Evolutionary conservation across 768 basidiomycete species (phyloP).

Genomic region (Scleroderma citrinum): DNA sequence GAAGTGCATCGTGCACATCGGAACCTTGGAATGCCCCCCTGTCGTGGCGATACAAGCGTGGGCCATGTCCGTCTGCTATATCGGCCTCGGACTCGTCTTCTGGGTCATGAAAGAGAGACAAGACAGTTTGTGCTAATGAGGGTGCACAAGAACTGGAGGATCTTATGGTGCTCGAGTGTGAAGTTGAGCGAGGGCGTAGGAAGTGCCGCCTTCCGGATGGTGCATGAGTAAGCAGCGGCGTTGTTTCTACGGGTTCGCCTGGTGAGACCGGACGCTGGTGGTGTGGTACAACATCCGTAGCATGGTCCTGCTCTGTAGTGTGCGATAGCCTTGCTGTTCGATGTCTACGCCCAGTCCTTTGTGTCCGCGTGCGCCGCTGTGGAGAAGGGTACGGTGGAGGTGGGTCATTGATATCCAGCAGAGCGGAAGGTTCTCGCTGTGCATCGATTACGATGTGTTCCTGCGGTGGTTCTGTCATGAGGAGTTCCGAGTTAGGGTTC

Average conservation of each 20-base stretch:
- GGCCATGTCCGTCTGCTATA: conserved; percentile 18
- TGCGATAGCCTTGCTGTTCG: conserved; percentile 26
- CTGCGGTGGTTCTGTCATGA: not conserved
- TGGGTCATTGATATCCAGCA: conserved; percentile 38
- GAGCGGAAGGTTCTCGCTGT: conserved; percentile 3
- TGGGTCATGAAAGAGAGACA: conserved; percentile 62
- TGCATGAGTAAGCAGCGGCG: conserved; percentile 39
- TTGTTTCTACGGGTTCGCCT: conserved; percentile 38
- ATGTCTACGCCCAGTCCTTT: conserved; percentile 26
- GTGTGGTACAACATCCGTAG: conserved; percentile 28
- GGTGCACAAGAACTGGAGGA: conserved; percentile 49
- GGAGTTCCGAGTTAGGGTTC: too few relatives aligned
- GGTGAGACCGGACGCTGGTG: conserved; percentile 20
- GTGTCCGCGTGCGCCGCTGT: conserved; percentile 36
- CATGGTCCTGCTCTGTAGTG: conserved; percentile 31
- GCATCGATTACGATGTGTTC: not conserved
- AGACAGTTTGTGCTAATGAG: conserved; percentile 61
- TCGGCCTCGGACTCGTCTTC: conserved; percentile 38
- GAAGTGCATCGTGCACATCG: not conserved
- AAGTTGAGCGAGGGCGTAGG: conserved; percentile 47
- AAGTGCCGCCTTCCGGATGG: conserved; percentile 19
- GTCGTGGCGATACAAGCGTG: conserved; percentile 19
- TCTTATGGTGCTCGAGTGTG: conserved; percentile 46
- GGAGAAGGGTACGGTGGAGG: conserved; percentile 66
- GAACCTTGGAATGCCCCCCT: not conserved